Conservation (phyloP, 192 early-diverging fungal genomes). For the Coemansia sp. region DNA sequence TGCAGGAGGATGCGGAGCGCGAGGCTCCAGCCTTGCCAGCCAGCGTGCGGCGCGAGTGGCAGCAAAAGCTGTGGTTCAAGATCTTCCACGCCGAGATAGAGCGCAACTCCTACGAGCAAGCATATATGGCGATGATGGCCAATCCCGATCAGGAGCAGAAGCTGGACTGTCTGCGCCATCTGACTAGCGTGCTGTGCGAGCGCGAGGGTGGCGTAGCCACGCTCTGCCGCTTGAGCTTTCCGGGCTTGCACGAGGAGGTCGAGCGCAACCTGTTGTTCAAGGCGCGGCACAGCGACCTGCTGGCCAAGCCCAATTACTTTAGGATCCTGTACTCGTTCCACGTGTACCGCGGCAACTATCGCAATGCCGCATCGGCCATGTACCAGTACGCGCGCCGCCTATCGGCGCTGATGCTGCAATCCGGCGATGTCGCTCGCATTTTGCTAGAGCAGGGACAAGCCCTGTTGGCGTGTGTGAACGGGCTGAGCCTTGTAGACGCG, state of each 20-base stretch:
- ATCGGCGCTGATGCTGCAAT: conserved; percentile 9
- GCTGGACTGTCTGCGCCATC: conserved; percentile 53
- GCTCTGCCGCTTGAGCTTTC: conserved; percentile 48
- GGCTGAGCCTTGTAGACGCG: conserved; percentile 44
- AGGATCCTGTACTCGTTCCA: conserved; percentile 58
- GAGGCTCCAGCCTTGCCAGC: conserved; percentile 5
- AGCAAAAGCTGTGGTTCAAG: conserved; percentile 45
- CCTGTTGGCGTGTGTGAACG: conserved; percentile 46
- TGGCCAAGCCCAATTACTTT: conserved; percentile 44
- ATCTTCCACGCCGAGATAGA: conserved; percentile 55
- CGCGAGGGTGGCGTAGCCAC: conserved; percentile 29
- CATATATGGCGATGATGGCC: conserved; percentile 55
- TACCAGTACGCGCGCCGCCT: conserved; percentile 57
- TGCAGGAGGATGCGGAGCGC: conserved; percentile 18
- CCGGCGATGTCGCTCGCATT: conserved; percentile 17
- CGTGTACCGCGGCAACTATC: conserved; percentile 57
- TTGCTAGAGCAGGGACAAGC: conserved; percentile 45
- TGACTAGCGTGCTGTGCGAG: conserved; percentile 54
- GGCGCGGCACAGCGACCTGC: conserved; percentile 51
- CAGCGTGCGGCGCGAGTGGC: conserved; percentile 10
- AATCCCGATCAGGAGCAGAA: conserved; percentile 38
- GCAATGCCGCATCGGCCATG: conserved; percentile 57
- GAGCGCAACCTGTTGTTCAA: conserved; percentile 55
- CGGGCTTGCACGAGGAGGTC: conserved; percentile 50
- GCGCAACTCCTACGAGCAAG: conserved; percentile 38